Percentiles rank a stretch among this genome's conserved stretches.
These are phyloP conservation scores for Ganoderma boninense DNA, from an alignment of 1,284 basidiomycete species.

Conservation along the genomic window DNA sequence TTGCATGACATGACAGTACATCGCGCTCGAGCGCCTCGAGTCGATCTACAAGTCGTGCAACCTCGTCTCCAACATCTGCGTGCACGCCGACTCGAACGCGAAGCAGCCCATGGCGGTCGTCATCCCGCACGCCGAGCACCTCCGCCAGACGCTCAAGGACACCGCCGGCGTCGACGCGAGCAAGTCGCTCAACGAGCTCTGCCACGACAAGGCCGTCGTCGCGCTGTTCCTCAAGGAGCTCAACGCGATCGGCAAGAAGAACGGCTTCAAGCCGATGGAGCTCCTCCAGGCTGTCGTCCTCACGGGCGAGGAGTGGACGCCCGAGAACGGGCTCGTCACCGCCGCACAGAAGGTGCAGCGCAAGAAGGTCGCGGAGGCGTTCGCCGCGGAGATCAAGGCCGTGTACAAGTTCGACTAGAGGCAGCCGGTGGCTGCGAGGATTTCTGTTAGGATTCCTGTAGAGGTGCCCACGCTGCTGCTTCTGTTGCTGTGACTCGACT, in stretches of 20 bases:
- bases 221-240: conserved; percentile 81
- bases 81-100: conserved; percentile 85
- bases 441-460: background rate
- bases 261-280: conserved; percentile 88
- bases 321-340: conserved; percentile 87
- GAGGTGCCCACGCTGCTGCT: background rate
- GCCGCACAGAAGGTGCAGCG: conserved; percentile 94
- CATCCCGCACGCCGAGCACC: conserved; percentile 83
- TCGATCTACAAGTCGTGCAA: conserved; percentile 89
- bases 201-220: conserved; percentile 66
- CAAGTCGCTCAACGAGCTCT: conserved; percentile 65
- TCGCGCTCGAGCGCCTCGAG: conserved; percentile 93
- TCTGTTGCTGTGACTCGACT: background rate
- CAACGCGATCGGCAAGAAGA: conserved; percentile 86
- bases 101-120: conserved; percentile 90
- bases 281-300: conserved; percentile 82
- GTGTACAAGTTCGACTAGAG: conserved; percentile 27
- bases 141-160: conserved; percentile 60
- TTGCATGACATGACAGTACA: conserved; percentile 76
- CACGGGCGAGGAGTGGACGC: conserved; percentile 91
- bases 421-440: background rate
- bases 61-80: conserved; percentile 86
- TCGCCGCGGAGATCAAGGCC: conserved; percentile 66
- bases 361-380: conserved; percentile 75
- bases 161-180: conserved; percentile 50